A percentile compares a stretch with the other conserved stretches of the same genome.
Conservation (phyloP, 352 stramenopile genomes). For the Pythium grandisporangium region DNA sequence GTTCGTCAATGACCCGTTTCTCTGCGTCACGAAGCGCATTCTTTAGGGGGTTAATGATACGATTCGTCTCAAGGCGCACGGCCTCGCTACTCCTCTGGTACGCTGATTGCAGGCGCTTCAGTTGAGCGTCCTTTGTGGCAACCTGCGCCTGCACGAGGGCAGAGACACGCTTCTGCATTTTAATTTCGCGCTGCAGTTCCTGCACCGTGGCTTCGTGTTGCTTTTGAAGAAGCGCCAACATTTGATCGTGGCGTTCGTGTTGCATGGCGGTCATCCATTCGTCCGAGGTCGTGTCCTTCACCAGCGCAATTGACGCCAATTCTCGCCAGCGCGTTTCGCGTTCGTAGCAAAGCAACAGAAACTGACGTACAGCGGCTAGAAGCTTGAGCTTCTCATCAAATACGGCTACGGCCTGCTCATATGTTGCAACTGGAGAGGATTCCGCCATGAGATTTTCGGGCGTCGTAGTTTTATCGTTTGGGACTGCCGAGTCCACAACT, state of each 20-base stretch:
- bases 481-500: no score
- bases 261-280: constrained; percentile 66
- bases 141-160: constrained; percentile 26
- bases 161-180: constrained; percentile 29
- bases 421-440: constrained; percentile 10
- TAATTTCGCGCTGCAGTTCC: constrained; percentile 32
- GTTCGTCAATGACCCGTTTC: constrained; percentile 17
- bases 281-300: constrained; percentile 51
- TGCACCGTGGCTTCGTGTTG: constrained; percentile 35
- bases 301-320: constrained; percentile 28
- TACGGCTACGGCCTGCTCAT: constrained; percentile 23
- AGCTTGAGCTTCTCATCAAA: constrained; percentile 43
- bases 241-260: constrained; percentile 36
- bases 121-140: constrained; percentile 16
- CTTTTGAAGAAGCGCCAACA: constrained; percentile 27
- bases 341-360: constrained; percentile 55
- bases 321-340: constrained; percentile 51
- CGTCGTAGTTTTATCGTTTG: no score
- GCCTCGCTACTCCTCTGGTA: constrained; percentile 44
- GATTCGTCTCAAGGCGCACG: constrained; percentile 32
- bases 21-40: constrained; percentile 23
- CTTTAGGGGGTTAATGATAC: constrained; percentile 31
- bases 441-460: constrained; percentile 1
- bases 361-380: constrained; percentile 36
- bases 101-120: constrained; percentile 23